Evolutionary conservation across 768 basidiomycete genomes (phyloP), one percentile per base, ranked within the genome.

Genomic region (Phylloporus sp.): DNA sequence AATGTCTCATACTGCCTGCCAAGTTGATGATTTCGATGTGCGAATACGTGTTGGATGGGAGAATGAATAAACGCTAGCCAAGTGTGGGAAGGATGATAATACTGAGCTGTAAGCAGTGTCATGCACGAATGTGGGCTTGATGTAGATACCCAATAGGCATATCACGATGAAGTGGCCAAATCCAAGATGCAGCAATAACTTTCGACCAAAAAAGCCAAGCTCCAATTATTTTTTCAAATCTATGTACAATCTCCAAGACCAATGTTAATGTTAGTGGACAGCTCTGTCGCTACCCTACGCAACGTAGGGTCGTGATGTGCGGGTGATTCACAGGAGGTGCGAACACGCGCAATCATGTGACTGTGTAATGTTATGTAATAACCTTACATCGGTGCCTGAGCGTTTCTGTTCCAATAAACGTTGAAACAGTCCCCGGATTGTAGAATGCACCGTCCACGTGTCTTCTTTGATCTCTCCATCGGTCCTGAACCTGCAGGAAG

Each of bases 401-500:
- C n/a, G n/a, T 32, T 32, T 15, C 31, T 32, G 28, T 9, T 29
- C 12, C 5, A 9, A 29, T 2, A 9, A 8, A 8, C 28, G 28
- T 8, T 29, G 9, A 10, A 16, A 31, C 32, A 7, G 40, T 24
- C 40, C 12, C 22, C 3, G 20, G 11, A 8, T 20, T 6, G 29
- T 8, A 22, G 53, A 34, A 84, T 82, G 81, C 69, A 74, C 41
- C 75, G 72, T 18, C 78, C 84, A 16, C 78, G 88, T 57, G 80
- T 83, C 3, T 90, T 88, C 66, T 73, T 90, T 49, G 86, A 90
- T 61, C 76, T 89, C 62, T 64, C 77, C 16, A 64, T 83, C 45
- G 80, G 76, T 51, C 66, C 70, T 53, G 64, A 75, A 23, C 72
- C 75, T 24, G 60, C 73, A 9, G 87, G 87, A 61, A 77, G 88